Conservation (phyloP, 257 asterid species). For the Knoxia roxburghii region DNA sequence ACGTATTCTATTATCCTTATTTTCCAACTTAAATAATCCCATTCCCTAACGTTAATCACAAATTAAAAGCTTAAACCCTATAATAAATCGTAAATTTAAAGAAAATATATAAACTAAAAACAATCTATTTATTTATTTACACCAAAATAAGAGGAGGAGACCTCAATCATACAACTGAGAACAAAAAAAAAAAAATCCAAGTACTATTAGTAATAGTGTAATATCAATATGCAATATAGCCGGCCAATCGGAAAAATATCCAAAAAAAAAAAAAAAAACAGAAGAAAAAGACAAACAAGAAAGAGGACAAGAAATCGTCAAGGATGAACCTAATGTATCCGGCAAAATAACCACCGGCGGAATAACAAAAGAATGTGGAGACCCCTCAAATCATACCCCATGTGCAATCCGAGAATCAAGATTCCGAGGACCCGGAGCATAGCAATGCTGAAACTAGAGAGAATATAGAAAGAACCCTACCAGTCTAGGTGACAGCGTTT, state of each 20-base stretch:
- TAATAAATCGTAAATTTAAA: background rate
- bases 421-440: background rate
- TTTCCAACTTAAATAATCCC: too few relatives aligned
- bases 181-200: background rate
- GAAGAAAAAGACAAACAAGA: background rate
- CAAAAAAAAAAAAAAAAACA: background rate
- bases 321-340: constrained; percentile 10
- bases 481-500: constrained; percentile 62
- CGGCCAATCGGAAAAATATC: too few relatives aligned
- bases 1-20: background rate
- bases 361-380: background rate
- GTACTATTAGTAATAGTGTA: too few relatives aligned
- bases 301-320: background rate
- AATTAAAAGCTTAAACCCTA: background rate
- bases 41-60: too few relatives aligned
- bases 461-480: constrained; percentile 22
- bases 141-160: background rate
- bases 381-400: background rate
- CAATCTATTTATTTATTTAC: constrained; percentile 23
- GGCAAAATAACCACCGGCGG: background rate
- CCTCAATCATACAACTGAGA: constrained; percentile 1
- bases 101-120: background rate
- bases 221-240: too few relatives aligned
- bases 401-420: background rate
- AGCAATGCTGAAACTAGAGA: background rate